Evolutionary conservation across 768 basidiomycete species (phyloP).

Genomic region (Rubroboletus pulcherrimus): DNA sequence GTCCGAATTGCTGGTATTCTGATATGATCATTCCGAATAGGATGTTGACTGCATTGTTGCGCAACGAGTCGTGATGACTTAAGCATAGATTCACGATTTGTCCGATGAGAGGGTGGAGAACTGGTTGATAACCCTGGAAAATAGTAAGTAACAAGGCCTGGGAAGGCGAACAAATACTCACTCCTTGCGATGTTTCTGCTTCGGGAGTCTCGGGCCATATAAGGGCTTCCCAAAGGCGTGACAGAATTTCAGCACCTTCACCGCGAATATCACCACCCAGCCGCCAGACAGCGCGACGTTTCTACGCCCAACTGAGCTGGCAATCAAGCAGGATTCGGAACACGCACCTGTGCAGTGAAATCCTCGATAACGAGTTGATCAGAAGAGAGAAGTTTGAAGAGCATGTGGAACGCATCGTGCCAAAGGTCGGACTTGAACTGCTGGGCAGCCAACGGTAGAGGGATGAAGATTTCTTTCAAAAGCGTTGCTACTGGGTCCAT

Average conservation of each 20-base stretch:
- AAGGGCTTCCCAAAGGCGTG: constrained; percentile 81
- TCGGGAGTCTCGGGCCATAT: constrained; percentile 68
- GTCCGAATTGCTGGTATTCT: constrained; percentile 78
- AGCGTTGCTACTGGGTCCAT: constrained; percentile 77
- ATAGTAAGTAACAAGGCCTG: background rate
- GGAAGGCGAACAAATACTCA: constrained; percentile 34
- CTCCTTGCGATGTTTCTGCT: constrained; percentile 54
- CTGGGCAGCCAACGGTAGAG: constrained; percentile 54
- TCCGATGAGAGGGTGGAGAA: constrained; percentile 80
- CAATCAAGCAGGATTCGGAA: background rate
- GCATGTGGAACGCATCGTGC: constrained; percentile 76
- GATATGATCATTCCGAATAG: constrained; percentile 95
- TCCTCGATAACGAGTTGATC: constrained; percentile 93
- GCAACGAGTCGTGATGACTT: constrained; percentile 90
- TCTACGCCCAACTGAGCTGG: constrained; percentile 42
- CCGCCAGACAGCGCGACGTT: constrained; percentile 93
- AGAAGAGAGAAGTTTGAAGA: constrained; percentile 82
- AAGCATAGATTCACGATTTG: constrained; percentile 89
- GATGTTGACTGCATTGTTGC: constrained; percentile 87
- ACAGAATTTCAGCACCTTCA: constrained; percentile 78
- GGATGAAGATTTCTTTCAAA: constrained; percentile 80
- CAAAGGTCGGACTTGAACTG: constrained; percentile 77
- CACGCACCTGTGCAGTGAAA: constrained; percentile 80
- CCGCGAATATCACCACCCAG: constrained; percentile 95
- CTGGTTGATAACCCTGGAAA: constrained; percentile 75